Evolutionary conservation across 1,139 yeast species (phyloP).

Genomic region (Suhomyces kunorum): DNA sequence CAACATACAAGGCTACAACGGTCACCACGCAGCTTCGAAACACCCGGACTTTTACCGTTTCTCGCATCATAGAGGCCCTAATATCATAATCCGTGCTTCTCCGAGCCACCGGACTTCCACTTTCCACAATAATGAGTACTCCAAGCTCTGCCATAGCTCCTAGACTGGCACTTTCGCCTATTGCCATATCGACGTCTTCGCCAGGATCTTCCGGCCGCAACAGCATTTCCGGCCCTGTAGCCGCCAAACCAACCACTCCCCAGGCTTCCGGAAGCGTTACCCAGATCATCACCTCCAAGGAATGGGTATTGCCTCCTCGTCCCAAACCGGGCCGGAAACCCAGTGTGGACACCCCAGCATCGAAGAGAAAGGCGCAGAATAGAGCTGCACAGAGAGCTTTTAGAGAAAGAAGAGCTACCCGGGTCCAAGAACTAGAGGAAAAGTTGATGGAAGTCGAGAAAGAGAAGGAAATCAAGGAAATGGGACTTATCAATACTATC

Average conservation of each 20-base stretch:
- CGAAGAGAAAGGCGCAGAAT: conserved; percentile 87
- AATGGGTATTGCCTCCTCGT: conserved; percentile 89
- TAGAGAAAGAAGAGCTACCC: conserved; percentile 73
- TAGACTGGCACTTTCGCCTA: conserved; percentile 40
- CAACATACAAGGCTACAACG: too few relatives aligned
- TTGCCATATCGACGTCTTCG: conserved; percentile 20
- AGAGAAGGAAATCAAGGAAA: conserved; percentile 62
- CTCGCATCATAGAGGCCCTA: background rate
- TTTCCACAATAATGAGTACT: conserved; percentile 7
- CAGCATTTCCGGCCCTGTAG: background rate
- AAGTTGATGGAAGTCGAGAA: conserved; percentile 61
- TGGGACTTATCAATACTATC: conserved; percentile 55
- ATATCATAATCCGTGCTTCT: background rate
- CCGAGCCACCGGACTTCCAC: background rate
- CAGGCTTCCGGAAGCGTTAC: conserved; percentile 17
- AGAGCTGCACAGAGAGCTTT: conserved; percentile 96
- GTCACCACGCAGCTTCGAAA: background rate
- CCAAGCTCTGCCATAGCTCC: conserved; percentile 32
- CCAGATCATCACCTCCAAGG: conserved; percentile 71
- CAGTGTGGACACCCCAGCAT: conserved; percentile 68
- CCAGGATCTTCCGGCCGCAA: conserved; percentile 4
- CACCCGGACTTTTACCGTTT: background rate
- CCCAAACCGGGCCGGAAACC: conserved; percentile 93
- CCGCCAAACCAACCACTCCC: conserved; percentile 1
- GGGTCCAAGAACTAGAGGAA: conserved; percentile 50